These are phyloP conservation scores for Comarum palustre DNA, from an alignment of 306 rosid genomes.

Conservation along the genomic window DNA sequence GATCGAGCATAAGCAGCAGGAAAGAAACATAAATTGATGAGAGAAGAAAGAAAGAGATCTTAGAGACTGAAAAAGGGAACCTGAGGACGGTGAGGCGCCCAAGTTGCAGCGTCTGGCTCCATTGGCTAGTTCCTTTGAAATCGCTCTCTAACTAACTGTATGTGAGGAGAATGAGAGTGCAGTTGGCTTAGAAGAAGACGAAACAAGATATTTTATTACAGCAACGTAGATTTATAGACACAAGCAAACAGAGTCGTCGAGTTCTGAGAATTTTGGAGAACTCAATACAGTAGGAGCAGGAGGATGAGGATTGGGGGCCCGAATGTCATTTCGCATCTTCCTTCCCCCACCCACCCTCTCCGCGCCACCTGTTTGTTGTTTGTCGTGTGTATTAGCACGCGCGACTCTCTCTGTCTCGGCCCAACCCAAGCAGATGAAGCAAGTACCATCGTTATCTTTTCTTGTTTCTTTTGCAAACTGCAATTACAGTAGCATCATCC, in stretches of 20 bases:
- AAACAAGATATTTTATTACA: too few species aligned
- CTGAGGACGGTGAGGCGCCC: slow-evolving; percentile 40
- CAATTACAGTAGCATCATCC: too few species aligned
- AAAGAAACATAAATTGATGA: too few species aligned
- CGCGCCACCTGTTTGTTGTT: background rate
- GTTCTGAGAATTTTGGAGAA: background rate
- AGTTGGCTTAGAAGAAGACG: too few species aligned
- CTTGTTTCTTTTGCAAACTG: background rate
- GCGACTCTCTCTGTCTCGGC: background rate
- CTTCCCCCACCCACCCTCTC: background rate
- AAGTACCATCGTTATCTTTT: background rate
- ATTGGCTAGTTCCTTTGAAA: background rate
- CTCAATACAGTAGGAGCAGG: background rate
- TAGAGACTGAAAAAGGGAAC: slow-evolving; percentile 8
- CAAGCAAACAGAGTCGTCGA: too few species aligned
- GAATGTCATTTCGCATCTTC: background rate
- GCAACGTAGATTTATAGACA: too few species aligned
- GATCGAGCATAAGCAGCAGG: background rate
- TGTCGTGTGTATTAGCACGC: background rate
- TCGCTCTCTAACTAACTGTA: background rate
- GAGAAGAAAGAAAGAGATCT: background rate
- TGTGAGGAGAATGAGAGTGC: background rate
- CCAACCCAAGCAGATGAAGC: background rate
- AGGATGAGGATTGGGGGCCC: background rate
- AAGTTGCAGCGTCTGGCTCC: slow-evolving; percentile 56